phyloP scores from a whole-genome alignment of 257 asterid genomes.

The Ocimum tenuiflorum region DNA sequence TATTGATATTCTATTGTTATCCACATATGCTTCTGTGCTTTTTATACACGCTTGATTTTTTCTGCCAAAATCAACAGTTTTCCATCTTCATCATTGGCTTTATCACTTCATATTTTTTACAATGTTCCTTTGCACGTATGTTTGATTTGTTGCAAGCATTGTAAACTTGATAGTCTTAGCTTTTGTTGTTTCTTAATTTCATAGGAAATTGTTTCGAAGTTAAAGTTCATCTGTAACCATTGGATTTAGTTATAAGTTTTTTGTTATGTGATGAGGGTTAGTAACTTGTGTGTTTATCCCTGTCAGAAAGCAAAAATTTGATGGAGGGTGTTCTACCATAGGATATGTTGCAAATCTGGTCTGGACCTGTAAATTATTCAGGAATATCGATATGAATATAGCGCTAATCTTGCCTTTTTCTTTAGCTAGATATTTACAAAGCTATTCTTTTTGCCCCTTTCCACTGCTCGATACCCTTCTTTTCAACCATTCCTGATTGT shows the following conservation, averaged over 20 bases:
- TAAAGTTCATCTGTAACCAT: not conserved
- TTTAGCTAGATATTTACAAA: not conserved
- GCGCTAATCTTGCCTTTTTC: slow-evolving; percentile 5
- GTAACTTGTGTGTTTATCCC: not conserved
- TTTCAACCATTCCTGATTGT: not conserved
- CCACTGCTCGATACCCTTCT: not conserved
- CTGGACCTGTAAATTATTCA: not conserved
- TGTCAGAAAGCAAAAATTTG: not conserved
- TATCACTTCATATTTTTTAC: not conserved
- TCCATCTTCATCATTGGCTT: not conserved
- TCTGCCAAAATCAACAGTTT: not conserved
- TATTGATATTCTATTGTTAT: slow-evolving; percentile 26
- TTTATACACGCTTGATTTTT: slow-evolving; percentile 7
- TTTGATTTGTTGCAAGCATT: not conserved
- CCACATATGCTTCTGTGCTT: not conserved
- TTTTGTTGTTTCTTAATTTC: not conserved
- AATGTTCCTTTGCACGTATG: not conserved
- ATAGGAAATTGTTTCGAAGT: not conserved
- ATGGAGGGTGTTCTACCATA: not conserved
- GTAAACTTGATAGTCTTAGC: not conserved
- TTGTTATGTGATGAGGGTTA: not conserved
- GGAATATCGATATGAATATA: not conserved
- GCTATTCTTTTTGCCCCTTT: not conserved
- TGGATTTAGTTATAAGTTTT: not conserved
- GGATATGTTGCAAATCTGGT: slow-evolving; percentile 1